phyloP scores from a whole-genome alignment of 495 filamentous ascomycete genomes.

The Daldinia childiae region DNA sequence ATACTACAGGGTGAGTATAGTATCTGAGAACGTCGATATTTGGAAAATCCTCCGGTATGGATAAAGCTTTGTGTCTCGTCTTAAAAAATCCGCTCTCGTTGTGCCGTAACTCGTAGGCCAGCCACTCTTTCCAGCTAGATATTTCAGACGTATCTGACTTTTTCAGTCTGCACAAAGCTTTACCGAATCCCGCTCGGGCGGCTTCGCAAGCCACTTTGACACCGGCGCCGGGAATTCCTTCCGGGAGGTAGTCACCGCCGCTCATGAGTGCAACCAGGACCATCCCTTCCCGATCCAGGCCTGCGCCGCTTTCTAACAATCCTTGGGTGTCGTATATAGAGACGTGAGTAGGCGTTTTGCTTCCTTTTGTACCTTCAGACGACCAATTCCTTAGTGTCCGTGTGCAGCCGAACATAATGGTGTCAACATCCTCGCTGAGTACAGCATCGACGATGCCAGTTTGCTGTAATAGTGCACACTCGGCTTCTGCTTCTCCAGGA shows the following conservation, averaged over 20 bases:
- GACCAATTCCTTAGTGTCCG: conserved; percentile 85
- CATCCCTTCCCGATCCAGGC: conserved; percentile 87
- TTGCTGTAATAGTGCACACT: conserved; percentile 88
- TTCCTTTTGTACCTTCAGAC: conserved; percentile 68
- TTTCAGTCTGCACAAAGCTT: conserved; percentile 71
- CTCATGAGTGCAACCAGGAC: conserved; percentile 94
- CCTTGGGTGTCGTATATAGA: conserved; percentile 72
- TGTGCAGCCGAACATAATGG: conserved; percentile 94
- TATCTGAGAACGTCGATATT: conserved; percentile 79
- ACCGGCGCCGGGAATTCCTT: conserved; percentile 87
- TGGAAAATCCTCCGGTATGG: conserved; percentile 84
- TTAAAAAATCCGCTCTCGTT: conserved; percentile 88
- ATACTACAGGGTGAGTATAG: conserved; percentile 87
- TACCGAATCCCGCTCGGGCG: conserved; percentile 86
- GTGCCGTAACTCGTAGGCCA: conserved; percentile 78
- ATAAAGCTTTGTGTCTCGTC: conserved; percentile 74
- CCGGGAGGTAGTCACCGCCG: conserved; percentile 93
- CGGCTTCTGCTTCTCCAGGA: conserved; percentile 95
- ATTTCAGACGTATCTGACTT: conserved; percentile 62
- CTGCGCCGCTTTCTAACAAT: conserved; percentile 60
- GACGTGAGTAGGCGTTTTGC: conserved; percentile 84
- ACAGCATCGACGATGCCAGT: conserved; percentile 92
- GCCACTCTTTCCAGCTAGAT: conserved; percentile 74
- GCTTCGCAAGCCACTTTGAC: conserved; percentile 89
- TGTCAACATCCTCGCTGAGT: conserved; percentile 96